These are phyloP conservation scores for Pelagophyceae sp. DNA, from an alignment of 352 stramenopile species.

Conservation along the genomic window DNA sequence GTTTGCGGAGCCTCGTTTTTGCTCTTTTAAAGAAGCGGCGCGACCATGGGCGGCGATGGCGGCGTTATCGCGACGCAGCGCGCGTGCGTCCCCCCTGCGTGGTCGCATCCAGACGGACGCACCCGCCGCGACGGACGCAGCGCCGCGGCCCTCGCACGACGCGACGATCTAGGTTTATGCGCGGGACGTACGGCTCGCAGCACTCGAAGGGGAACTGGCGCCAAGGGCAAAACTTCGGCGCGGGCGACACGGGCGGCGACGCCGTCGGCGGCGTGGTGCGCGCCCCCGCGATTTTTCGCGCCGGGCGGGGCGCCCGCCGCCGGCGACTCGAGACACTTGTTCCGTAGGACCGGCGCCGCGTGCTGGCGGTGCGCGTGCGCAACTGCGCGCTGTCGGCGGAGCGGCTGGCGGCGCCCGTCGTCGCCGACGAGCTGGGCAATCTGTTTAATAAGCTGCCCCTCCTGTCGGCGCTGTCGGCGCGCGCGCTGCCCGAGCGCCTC, in stretches of 20 bases:
- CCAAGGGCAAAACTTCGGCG: constrained; percentile 8
- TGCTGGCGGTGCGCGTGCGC: neutral
- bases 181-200: neutral
- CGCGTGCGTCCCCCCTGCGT: too few relatives aligned
- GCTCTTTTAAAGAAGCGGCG: too few relatives aligned
- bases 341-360: neutral
- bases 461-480: neutral
- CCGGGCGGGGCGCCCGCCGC: too few relatives aligned
- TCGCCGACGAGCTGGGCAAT: constrained; percentile 14
- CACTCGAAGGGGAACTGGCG: neutral
- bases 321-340: too few relatives aligned
- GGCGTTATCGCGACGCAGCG: constrained; percentile 15
- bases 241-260: constrained; percentile 2
- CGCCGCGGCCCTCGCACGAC: neutral
- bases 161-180: too few relatives aligned
- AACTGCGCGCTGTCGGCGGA: constrained; percentile 5
- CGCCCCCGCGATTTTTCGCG: too few relatives aligned
- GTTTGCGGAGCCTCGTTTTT: too few relatives aligned
- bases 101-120: neutral
- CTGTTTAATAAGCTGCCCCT: constrained; percentile 9
- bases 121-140: neutral
- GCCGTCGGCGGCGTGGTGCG: neutral
- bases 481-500: neutral
- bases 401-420: neutral
- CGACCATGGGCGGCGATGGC: constrained; percentile 13